Percentiles rank a stretch among this genome's conserved stretches.
These are phyloP conservation scores for Carex kokanica DNA, from an alignment of 176 grass and related monocot species.

Conservation along the genomic window DNA sequence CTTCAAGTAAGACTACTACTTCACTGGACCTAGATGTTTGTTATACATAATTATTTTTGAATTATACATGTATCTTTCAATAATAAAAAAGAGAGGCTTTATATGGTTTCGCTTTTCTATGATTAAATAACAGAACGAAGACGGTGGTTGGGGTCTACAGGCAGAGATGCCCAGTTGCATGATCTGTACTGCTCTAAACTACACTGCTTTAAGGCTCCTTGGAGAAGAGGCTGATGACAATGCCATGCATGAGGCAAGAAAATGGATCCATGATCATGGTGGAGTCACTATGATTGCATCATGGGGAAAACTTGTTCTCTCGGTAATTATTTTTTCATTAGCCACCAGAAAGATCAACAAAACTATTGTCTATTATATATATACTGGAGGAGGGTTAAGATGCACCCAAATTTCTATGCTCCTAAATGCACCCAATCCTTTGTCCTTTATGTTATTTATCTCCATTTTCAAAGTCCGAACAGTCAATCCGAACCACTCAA, in stretches of 20 bases:
- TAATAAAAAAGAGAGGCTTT: no score
- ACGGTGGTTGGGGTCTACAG: conserved; percentile 70
- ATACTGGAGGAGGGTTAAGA: no score
- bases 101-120: neutral
- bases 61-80: no score
- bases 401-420: no score
- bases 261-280: conserved; percentile 65
- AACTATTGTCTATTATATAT: no score
- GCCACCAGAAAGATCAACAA: no score
- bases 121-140: conserved; percentile 45
- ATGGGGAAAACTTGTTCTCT: conserved; percentile 56
- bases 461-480: no score
- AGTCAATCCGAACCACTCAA: no score
- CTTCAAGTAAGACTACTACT: conserved; percentile 45
- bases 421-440: no score
- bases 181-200: conserved; percentile 57
- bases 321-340: conserved; percentile 33
- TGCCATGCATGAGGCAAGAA: conserved; percentile 43
- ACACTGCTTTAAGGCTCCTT: conserved; percentile 55
- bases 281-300: conserved; percentile 52
- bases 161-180: conserved; percentile 60
- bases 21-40: neutral
- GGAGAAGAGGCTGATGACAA: conserved; percentile 35
- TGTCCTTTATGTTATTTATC: no score
- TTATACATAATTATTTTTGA: neutral